Base-by-base conservation (phyloP, 768 basidiomycete genomes). In the Leucosporidium creatinivorum region DNA sequence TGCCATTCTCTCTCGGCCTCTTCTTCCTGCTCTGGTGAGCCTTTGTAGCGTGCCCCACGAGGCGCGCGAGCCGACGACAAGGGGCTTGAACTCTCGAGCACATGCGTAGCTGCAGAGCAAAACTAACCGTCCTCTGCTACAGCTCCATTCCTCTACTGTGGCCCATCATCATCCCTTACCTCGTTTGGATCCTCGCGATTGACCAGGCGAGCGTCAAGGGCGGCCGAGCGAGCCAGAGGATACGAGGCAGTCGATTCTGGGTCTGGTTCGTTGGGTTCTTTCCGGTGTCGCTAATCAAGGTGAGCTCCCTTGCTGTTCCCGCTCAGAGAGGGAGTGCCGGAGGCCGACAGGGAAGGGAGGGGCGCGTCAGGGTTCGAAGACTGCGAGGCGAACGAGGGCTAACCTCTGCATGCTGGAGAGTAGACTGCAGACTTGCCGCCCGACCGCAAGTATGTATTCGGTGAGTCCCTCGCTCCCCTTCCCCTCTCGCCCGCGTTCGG, bases 391-490 rank as follows among this genome's bases (percentile, higher is more conserved):
- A 19, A 26, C 6, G 26, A n/a, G 52, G 13, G 52, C 52, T 54
- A 19, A 54, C 30, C 12, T n/a, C n/a, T 1, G 23, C 6, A 1
- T 25, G 52, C 8, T 25, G 23, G 33, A 7, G 65, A 18, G 39
- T 73, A 93, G 92, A 92, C 91, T 79, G 87, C 85, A 47, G 90
- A 94, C 71, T 83, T 99, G 28, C 92, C 94, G 0, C 81, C 94
- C 17, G 91, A 96, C 77, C 81, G 93, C 69, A 87, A 90, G 25
- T 99, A 99, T 79, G 84, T 99, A 19, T 99, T 99, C 79, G 96
- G 71, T 62, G 18, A 31, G 61, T 47, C 36, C 9, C 13, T 21
- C 47, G 25, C 61, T 23, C 23, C 48, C n/a, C 25, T 10, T 18
- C 10, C 15, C 25, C 31, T 10, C 39, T 36, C 33, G 12, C 12